Base-by-base conservation (phyloP, 225 moss, liverwort and hornwort genomes). In the Sphagnum contortum region DNA sequence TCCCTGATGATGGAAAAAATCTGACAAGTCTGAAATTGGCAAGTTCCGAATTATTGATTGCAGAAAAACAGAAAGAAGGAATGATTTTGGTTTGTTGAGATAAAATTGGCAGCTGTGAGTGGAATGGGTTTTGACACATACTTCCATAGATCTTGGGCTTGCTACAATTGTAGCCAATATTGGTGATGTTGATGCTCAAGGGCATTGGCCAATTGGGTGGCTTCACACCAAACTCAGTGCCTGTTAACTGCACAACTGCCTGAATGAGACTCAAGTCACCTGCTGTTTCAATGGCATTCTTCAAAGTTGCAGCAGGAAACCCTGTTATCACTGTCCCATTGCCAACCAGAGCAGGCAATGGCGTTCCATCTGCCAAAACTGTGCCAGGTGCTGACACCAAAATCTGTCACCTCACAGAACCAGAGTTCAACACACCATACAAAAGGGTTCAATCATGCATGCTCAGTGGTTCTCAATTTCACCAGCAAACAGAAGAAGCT, bases 181-280 rank as follows among this genome's bases (percentile, higher is more conserved):
- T 55, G n/a, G 79, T 67, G 3, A 94, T 82, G 45, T 84, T 77
- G 67, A 94, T 68, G 53, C 73, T 81, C 49, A 62, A 62, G 3
- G 90, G 90, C 74, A 90, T 83, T 8, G 93, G 93, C 88, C 5
- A 47, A 69, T 29, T 29, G 29, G 29, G 29, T 29, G 29, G 29
- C 29, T 81, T 81, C 29, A 94, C 49, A 10, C 93, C 93, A 59
- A 94, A 90, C 81, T 94, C 93, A 4, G 93, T 94, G 49, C 93
- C 93, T n/a, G 82, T 62, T 0, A 94, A 5, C 13, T 54, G 68
- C 7, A 84, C 70, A 0, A 61, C 50, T 10, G 72, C 88, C 70
- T 75, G 76, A 14, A 90, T 94, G 2, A 71, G 74, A 11, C 2
- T 3, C 1, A 69, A 70, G 53, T 94, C 10, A 10, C 90, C 86